phyloP scores from a whole-genome alignment of 768 basidiomycete genomes.

The Lactarius akahatsu region DNA sequence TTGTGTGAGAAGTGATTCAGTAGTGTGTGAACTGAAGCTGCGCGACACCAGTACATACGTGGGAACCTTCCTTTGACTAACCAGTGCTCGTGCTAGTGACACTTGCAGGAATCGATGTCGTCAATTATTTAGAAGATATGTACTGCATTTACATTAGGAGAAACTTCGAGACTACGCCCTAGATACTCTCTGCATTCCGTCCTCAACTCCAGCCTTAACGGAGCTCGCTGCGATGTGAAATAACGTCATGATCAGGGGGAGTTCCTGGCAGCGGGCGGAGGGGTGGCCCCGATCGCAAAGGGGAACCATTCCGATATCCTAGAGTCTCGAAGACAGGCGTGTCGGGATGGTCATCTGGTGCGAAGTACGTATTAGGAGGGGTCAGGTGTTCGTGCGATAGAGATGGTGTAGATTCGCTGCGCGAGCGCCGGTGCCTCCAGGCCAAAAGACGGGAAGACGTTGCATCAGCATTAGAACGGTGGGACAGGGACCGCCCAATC shows the following conservation, averaged over 20 bases:
- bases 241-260: background rate
- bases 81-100: too few species aligned
- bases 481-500: background rate
- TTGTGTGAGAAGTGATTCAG: background rate
- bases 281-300: slow-evolving; percentile 6
- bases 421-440: background rate
- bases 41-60: background rate
- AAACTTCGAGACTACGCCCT: slow-evolving; percentile 24
- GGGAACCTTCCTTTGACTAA: background rate
- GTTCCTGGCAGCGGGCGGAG: background rate
- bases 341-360: background rate
- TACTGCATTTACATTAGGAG: background rate
- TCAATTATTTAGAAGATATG: background rate
- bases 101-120: background rate
- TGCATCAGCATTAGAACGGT: background rate
- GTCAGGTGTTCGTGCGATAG: background rate
- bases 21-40: background rate
- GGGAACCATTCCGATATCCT: background rate
- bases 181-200: slow-evolving; percentile 21
- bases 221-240: slow-evolving; percentile 25
- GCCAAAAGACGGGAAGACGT: background rate
- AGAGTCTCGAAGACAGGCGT: background rate
- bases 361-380: background rate
- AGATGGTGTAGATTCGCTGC: background rate
- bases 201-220: slow-evolving; percentile 24